Base-by-base conservation (phyloP, 768 basidiomycete genomes). In the Mycena sanguinolenta region DNA sequence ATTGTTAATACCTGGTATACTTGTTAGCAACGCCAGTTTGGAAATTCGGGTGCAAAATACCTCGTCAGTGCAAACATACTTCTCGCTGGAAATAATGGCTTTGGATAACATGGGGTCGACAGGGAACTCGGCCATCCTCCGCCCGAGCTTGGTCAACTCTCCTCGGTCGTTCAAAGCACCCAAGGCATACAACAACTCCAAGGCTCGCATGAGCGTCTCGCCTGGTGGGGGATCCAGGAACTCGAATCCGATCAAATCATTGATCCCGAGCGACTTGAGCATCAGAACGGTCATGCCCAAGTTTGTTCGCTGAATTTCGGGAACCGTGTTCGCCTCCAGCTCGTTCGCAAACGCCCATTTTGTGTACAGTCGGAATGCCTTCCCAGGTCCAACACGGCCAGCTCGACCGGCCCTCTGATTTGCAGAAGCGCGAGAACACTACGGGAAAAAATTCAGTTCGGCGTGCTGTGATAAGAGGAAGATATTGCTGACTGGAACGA, bases 261-360 rank as follows among this genome's bases (percentile, higher is more conserved):
- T 99, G 85, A 99, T 99, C 30, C 98, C 98, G 46, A 99, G 85
- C 0, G 95, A 97, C 80, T 99, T 99, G 69, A 99, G 89, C 74
- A 99, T 82, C 21, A 99, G 85, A 6, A 99, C 97, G 16, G 97
- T 96, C 90, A 93, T 96, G 59, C 94, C 96, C 58, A 99, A 84
- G 78, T 99, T 99, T 23, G 98, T 98, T n/a, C 98, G 91, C 77
- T 99, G 98, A 65, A 99, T 99, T 81, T 99, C 98, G 25, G 98
- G 98, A 0, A 99, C 93, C 1, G 98, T 99, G 79, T 98, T 97
- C 74, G 95, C 94, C 76, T 98, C 95, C 50, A 99, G 85, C 79
- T 99, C 98, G 80, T 99, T 98, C 55, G 90, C 83, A 78, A 92
- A 99, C 0, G 98, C 98, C 95, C 97, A 98, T 79, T 99, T 98